These are phyloP conservation scores for Phytopythium aichiense DNA, from an alignment of 352 stramenopile species.

Conservation along the genomic window DNA sequence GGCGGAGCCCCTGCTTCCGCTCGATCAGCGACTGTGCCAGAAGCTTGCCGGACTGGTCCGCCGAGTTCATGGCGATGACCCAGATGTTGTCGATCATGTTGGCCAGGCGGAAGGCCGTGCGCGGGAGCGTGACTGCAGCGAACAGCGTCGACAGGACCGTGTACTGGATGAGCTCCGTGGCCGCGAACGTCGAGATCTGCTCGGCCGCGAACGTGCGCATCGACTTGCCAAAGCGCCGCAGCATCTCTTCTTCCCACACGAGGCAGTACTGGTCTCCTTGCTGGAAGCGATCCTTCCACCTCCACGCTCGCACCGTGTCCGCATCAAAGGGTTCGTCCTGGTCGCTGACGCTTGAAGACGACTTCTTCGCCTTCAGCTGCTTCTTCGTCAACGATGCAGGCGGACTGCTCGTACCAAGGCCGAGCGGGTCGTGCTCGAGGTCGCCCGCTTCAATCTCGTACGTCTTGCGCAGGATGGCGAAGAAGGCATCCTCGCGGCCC, in stretches of 20 bases:
- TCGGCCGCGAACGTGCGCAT: conserved; percentile 77
- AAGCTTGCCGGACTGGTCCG: conserved; percentile 68
- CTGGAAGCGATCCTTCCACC: conserved; percentile 79
- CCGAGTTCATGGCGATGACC: conserved; percentile 75
- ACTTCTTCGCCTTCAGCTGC: conserved; percentile 3
- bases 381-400: neutral
- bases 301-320: conserved; percentile 53
- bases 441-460: conserved; percentile 43
- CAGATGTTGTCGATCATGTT: conserved; percentile 87
- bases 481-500: conserved; percentile 82
- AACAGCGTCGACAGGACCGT: conserved; percentile 75
- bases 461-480: conserved; percentile 56
- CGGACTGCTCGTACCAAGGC: conserved; percentile 11
- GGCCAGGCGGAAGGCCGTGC: conserved; percentile 57
- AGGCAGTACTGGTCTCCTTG: conserved; percentile 84
- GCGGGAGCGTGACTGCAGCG: conserved; percentile 64
- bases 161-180: conserved; percentile 69
- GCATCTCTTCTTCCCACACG: conserved; percentile 65
- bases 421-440: conserved; percentile 41
- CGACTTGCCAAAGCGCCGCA: conserved; percentile 72
- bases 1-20: conserved; percentile 71
- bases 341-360: neutral
- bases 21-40: conserved; percentile 63
- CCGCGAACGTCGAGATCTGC: conserved; percentile 64
- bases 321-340: neutral